phyloP scores from a whole-genome alignment of 495 filamentous ascomycete species.

The Aspergillus steynii region DNA sequence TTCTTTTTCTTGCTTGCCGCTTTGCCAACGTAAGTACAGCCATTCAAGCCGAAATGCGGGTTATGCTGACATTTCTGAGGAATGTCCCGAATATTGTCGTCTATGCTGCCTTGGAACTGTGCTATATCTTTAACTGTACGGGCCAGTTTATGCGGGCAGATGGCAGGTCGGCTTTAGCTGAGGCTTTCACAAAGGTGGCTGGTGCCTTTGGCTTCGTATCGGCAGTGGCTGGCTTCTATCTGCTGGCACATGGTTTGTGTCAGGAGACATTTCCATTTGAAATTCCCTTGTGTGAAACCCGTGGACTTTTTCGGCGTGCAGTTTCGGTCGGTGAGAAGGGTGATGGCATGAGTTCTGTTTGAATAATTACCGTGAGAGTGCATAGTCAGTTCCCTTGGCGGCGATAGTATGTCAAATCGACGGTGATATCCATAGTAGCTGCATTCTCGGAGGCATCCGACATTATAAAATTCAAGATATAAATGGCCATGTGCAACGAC shows the following conservation, averaged over 20 bases:
- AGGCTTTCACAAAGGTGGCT: conserved; percentile 8
- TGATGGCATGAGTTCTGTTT: neutral
- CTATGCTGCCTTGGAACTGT: conserved; percentile 18
- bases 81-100: conserved; percentile 18
- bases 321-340: neutral
- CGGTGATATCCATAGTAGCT: too few relatives aligned
- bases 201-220: conserved; percentile 19
- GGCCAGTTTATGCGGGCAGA: conserved; percentile 17
- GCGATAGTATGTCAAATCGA: too few relatives aligned
- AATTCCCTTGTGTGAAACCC: conserved; percentile 8
- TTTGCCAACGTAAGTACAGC: conserved; percentile 14
- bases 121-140: conserved; percentile 18
- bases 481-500: neutral
- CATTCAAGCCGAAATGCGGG: neutral
- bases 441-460: too few relatives aligned
- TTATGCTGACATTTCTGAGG: conserved; percentile 7
- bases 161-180: conserved; percentile 7
- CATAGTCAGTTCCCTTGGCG: neutral
- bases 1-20: conserved; percentile 23
- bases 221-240: conserved; percentile 14
- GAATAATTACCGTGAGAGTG: neutral
- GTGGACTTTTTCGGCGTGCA: neutral
- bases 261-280: conserved; percentile 17
- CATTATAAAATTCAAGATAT: too few relatives aligned
- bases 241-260: conserved; percentile 14